Conservation (phyloP, 768 basidiomycete species). For the Podaxis sp. region DNA sequence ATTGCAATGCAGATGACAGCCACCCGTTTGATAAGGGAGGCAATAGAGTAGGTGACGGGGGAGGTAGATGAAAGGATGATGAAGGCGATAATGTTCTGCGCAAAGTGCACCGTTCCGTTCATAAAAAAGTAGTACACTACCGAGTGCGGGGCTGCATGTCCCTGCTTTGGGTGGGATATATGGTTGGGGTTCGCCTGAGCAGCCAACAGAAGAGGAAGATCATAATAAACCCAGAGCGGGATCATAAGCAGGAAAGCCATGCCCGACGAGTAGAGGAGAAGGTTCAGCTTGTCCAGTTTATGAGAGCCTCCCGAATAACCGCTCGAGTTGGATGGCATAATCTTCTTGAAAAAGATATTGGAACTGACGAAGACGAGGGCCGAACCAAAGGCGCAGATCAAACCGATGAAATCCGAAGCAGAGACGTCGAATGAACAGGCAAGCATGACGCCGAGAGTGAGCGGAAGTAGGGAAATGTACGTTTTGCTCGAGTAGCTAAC, state of each 20-base stretch:
- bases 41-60: conserved; percentile 98
- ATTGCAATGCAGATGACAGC: conserved; percentile 98
- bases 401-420: conserved; percentile 78
- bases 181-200: conserved; percentile 38
- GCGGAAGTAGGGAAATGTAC: conserved; percentile 90
- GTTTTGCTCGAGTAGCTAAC: conserved; percentile 92
- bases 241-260: conserved; percentile 97
- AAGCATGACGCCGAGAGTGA: conserved; percentile 96
- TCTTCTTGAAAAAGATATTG: conserved; percentile 99
- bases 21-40: conserved; percentile 96
- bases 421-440: conserved; percentile 94
- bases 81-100: conserved; percentile 97
- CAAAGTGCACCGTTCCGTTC: conserved; percentile 96
- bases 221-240: conserved; percentile 91
- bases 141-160: conserved; percentile 53
- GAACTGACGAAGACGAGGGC: conserved; percentile 96
- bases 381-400: conserved; percentile 96
- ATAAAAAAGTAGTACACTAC: conserved; percentile 83
- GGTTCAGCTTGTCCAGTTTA: conserved; percentile 96
- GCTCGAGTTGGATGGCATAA: conserved; percentile 72
- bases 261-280: conserved; percentile 90
- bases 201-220: conserved; percentile 69
- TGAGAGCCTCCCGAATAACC: conserved; percentile 46
- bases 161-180: conserved; percentile 44
- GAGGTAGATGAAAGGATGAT: conserved; percentile 94